Evolutionary conservation across 805 yeast genomes (phyloP).

Genomic region (Teunomyces cretensis): DNA sequence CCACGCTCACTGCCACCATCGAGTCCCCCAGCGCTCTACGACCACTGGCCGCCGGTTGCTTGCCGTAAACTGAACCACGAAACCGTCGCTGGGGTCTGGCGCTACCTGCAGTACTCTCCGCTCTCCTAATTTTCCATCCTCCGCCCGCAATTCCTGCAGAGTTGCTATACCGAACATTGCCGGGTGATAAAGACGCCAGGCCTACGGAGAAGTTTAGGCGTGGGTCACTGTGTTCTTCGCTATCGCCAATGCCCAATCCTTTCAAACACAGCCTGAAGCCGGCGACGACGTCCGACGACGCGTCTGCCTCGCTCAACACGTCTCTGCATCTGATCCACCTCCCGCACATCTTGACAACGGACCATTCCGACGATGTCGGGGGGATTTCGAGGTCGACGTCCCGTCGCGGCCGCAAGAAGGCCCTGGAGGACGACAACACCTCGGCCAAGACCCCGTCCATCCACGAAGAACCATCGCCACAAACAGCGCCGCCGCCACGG

Average conservation of each 20-base stretch:
- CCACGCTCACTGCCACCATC: no score
- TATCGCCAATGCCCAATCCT: conserved; percentile 1
- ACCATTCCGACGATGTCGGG: not conserved
- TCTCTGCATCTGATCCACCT: conserved; percentile 1
- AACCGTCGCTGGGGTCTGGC: no score
- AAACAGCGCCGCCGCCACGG: not conserved
- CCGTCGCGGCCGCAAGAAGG: not conserved
- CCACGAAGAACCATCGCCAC: not conserved
- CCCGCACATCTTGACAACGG: not conserved
- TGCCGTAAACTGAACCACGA: no score
- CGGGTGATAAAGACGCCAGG: not conserved
- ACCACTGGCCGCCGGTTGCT: no score
- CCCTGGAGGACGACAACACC: not conserved
- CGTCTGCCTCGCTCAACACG: not conserved
- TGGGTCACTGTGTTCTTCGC: not conserved
- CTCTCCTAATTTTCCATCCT: not conserved
- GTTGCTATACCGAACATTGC: conserved; percentile 1
- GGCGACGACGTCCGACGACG: not conserved
- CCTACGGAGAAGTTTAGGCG: not conserved
- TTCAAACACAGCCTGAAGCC: conserved; percentile 3
- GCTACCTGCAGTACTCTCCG: no score
- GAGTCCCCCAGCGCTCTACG: no score
- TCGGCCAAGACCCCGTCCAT: no score
- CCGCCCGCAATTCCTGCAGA: not conserved
- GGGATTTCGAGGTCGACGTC: not conserved